Conservation (phyloP, 208 protist species). For the Crithidia expoeki region DNA sequence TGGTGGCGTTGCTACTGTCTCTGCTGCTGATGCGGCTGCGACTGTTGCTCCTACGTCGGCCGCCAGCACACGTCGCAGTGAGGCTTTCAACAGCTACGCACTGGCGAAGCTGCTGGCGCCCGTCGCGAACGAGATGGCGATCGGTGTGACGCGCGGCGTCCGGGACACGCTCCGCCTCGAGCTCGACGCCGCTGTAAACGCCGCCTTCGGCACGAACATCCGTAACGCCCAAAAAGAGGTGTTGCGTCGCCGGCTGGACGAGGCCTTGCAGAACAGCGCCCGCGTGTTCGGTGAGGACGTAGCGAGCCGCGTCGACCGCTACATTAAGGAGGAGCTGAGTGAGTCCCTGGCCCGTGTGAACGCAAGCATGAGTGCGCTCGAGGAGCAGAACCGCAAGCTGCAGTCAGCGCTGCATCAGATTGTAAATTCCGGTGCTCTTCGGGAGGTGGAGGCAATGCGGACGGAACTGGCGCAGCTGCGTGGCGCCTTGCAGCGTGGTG, state of each 20-base stretch:
- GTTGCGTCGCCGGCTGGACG: conserved; percentile 73
- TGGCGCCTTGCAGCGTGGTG: conserved; percentile 21
- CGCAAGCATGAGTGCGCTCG: conserved; percentile 45
- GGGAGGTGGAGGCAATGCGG: conserved; percentile 66
- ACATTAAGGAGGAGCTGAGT: conserved; percentile 59
- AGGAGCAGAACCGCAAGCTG: conserved; percentile 70
- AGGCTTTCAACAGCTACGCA: conserved; percentile 75
- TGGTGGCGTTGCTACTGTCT: conserved; percentile 2
- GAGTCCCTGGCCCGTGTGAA: conserved; percentile 57
- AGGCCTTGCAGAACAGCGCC: conserved; percentile 64
- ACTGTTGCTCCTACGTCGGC: not conserved
- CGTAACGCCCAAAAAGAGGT: conserved; percentile 60
- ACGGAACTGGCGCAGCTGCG: conserved; percentile 34
- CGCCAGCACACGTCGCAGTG: conserved; percentile 15
- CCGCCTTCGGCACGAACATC: conserved; percentile 51
- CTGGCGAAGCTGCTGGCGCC: conserved; percentile 56
- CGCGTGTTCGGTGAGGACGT: conserved; percentile 60
- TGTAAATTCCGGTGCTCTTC: conserved; percentile 40
- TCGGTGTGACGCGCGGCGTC: conserved; percentile 69
- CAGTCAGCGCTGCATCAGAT: conserved; percentile 61
- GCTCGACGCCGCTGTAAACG: conserved; percentile 69
- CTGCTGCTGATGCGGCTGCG: not conserved
- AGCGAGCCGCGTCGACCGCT: conserved; percentile 47
- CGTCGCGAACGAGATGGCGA: conserved; percentile 66
- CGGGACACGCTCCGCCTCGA: conserved; percentile 61